A percentile compares a stretch with the other conserved stretches of the same genome.
These are phyloP conservation scores for Pterocarpus santalinus DNA, from an alignment of 306 rosid species.

Conservation along the genomic window DNA sequence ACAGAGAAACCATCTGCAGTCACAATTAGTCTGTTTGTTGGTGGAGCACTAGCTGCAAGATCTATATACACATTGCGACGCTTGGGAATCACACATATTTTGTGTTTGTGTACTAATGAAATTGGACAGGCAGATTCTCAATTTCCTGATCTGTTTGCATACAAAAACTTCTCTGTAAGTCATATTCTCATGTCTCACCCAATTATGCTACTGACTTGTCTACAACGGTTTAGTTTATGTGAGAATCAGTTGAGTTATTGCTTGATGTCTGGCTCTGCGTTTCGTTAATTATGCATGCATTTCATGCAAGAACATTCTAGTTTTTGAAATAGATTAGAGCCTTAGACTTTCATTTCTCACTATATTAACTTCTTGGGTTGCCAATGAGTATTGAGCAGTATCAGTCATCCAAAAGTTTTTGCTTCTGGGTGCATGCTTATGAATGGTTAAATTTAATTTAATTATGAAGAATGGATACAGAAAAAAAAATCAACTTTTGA, in stretches of 20 bases:
- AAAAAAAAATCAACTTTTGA: neutral
- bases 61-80: slow-evolving; percentile 82
- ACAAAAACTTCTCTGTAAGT: slow-evolving; percentile 86
- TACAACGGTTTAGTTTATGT: slow-evolving; percentile 27
- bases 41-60: slow-evolving; percentile 93
- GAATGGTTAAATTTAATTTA: neutral
- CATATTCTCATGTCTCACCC: slow-evolving; percentile 18
- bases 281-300: neutral
- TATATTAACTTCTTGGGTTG: slow-evolving; percentile 3
- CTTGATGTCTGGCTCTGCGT: neutral
- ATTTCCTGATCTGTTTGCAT: slow-evolving; percentile 79
- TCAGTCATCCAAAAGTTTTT: neutral
- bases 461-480: neutral
- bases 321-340: neutral
- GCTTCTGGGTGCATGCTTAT: slow-evolving; percentile 21
- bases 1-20: slow-evolving; percentile 87
- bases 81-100: slow-evolving; percentile 80
- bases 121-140: slow-evolving; percentile 98
- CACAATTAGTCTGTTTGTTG: slow-evolving; percentile 73
- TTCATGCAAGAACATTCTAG: neutral
- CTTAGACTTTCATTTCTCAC: neutral
- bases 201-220: slow-evolving; percentile 24
- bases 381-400: neutral
- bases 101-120: slow-evolving; percentile 92
- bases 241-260: neutral